These are phyloP conservation scores for Backusella mclennaniae DNA, from an alignment of 192 early-diverging fungal genomes.

Conservation along the genomic window DNA sequence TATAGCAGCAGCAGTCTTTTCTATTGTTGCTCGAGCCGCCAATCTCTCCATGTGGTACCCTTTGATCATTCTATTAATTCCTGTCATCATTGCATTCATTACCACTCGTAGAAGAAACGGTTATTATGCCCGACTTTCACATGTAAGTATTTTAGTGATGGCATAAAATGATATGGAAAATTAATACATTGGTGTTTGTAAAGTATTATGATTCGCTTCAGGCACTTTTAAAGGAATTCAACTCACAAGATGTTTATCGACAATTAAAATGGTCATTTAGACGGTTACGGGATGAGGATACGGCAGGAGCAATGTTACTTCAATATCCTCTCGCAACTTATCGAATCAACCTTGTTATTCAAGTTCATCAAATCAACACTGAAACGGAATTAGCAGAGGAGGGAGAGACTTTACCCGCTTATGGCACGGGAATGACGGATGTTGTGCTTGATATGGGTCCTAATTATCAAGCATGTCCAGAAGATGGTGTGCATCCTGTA, in stretches of 20 bases:
- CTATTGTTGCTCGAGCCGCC: constrained; percentile 25
- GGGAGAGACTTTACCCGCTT: constrained; percentile 14
- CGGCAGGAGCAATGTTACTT: not conserved
- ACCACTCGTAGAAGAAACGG: constrained; percentile 11
- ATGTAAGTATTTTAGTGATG: not conserved
- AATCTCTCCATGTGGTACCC: constrained; percentile 32
- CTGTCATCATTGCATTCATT: constrained; percentile 14
- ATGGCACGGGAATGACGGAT: constrained; percentile 1
- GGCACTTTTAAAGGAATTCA: constrained; percentile 2
- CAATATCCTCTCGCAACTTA: not conserved
- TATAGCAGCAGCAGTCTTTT: constrained; percentile 21
- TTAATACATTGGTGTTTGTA: too few relatives aligned
- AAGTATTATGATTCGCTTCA: constrained; percentile 11
- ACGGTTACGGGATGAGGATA: constrained; percentile 3
- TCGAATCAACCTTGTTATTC: not conserved
- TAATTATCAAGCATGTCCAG: not conserved
- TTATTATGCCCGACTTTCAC: not conserved
- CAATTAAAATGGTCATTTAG: constrained; percentile 12
- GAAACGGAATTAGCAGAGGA: not conserved
- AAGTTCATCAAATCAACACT: not conserved
- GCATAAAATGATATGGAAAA: too few relatives aligned
- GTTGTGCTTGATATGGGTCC: constrained; percentile 13
- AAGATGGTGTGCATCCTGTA: not conserved
- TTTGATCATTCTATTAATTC: constrained; percentile 19
- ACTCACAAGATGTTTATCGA: not conserved